These are phyloP conservation scores for Blastomyces gilchristii DNA, from an alignment of 2,329 filamentous ascomycete species.

Conservation along the genomic window DNA sequence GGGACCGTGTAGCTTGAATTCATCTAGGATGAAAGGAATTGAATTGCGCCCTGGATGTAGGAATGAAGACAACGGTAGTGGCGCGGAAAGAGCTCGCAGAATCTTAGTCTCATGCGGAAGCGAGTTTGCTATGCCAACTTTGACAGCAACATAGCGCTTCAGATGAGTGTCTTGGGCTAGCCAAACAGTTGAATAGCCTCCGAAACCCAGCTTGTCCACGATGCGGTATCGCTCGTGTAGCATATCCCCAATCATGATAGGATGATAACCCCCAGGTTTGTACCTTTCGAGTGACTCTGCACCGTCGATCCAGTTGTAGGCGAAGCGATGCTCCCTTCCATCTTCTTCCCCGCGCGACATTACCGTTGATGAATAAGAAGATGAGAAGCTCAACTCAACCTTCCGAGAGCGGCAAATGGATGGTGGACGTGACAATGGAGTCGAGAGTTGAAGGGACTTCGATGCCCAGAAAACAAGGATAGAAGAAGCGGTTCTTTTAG, in stretches of 20 bases:
- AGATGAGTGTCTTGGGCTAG: conserved; percentile 26
- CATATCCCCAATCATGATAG: conserved; percentile 25
- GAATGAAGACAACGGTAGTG: neutral
- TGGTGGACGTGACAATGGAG: conserved; percentile 5
- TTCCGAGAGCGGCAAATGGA: neutral
- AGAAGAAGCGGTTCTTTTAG: neutral
- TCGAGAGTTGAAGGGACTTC: conserved; percentile 2
- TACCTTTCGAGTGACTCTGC: conserved; percentile 26
- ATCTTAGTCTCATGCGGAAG: conserved; percentile 15
- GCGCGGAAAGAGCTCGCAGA: conserved; percentile 17
- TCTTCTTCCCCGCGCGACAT: conserved; percentile 2
- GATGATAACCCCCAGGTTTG: conserved; percentile 27
- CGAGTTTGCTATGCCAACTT: conserved; percentile 19
- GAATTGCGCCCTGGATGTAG: conserved; percentile 1
- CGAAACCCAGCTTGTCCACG: conserved; percentile 33
- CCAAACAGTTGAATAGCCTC: conserved; percentile 36
- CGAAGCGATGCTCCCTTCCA: conserved; percentile 6
- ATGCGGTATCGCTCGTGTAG: conserved; percentile 29
- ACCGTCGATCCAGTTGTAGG: conserved; percentile 24
- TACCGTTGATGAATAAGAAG: conserved; percentile 5
- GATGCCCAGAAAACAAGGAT: neutral
- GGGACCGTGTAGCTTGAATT: conserved; percentile 13
- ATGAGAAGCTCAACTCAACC: conserved; percentile 3
- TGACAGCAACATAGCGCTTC: conserved; percentile 22
- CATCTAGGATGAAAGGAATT: conserved; percentile 10